Evolutionary conservation across 2,329 filamentous ascomycete genomes (phyloP), one percentile per base, ranked within the genome.

Genomic region (Ophiostoma ulmi): DNA sequence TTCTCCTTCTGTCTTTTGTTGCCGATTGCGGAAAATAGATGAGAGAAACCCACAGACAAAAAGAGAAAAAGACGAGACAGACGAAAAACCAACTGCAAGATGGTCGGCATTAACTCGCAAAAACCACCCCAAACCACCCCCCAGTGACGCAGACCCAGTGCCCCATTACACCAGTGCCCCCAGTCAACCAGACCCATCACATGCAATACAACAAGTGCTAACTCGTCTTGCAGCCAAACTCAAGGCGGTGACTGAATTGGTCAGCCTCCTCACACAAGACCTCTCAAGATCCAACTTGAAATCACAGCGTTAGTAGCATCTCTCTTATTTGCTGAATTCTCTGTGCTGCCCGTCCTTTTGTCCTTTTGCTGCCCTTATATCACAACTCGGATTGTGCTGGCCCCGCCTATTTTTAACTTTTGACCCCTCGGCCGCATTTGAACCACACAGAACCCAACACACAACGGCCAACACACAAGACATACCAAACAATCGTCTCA

Each of bases 191-290:
- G 35, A 71, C 67, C 38, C 13, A 22, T 22, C n/a, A 26, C 63
- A 65, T 39, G 63, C 63, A 38, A 31, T 17, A 39, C 48, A 55
- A 55, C n/a, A 22, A 55, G 48, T 39, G 36, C 63, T 65, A 65
- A 65, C 63, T 39, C n/a, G 52, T 3, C 76, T 22, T 35, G 22
- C 22, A 92, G 86, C 83, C 72, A 93, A 94, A 80, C 83, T 90
- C 71, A 82, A 87, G 72, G 86, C 91, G 70, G 90, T 94, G 58
- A 87, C 84, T 20, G 82, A 83, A 69, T 80, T 95, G 20, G 80
- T 95, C 74, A 80, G 84, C 58, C 84, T 84, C 63, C 83, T 96
- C 58, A 81, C 83, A 7, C 78, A 84, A 68, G 91, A 94, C 77
- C 80, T 93, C 0, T 79, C 85, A 68, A 82, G 85, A n/a, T 81